A percentile compares a stretch with the other conserved stretches of the same genome.
phyloP scores from a whole-genome alignment of 371 early-diverging fungal species.

The Mortierella sp. region DNA sequence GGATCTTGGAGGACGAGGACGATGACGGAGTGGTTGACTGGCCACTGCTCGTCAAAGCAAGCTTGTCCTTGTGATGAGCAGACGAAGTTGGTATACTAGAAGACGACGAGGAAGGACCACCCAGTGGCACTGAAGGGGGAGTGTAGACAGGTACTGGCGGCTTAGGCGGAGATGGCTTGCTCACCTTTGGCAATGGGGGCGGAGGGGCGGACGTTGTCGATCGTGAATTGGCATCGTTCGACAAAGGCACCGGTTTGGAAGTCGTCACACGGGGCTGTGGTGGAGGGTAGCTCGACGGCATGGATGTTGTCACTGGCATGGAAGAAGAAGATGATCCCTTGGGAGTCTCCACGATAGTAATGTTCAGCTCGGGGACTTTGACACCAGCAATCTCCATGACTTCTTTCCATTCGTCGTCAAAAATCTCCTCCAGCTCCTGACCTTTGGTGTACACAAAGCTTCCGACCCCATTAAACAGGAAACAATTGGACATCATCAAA shows the following conservation, averaged over 20 bases:
- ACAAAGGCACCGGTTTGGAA: background rate
- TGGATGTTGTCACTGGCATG: background rate
- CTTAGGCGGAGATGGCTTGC: constrained; percentile 30
- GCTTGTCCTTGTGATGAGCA: constrained; percentile 12
- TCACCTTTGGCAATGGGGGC: constrained; percentile 16
- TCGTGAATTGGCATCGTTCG: background rate
- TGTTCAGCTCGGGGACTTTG: constrained; percentile 49
- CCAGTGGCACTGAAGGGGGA: constrained; percentile 23
- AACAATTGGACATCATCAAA: constrained; percentile 90
- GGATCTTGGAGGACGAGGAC: constrained; percentile 4
- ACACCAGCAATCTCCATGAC: constrained; percentile 35
- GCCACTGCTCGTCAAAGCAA: background rate
- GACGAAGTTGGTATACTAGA: background rate
- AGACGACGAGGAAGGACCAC: constrained; percentile 16
- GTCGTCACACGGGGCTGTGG: background rate
- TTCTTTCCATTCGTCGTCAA: constrained; percentile 66
- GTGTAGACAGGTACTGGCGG: constrained; percentile 35
- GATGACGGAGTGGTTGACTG: background rate
- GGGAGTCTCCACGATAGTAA: constrained; percentile 68
- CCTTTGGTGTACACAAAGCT: constrained; percentile 88
- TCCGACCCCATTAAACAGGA: constrained; percentile 87
- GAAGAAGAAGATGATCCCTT: constrained; percentile 10
- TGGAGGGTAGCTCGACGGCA: background rate
- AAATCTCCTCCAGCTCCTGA: constrained; percentile 74
- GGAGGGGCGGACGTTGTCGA: background rate